These are phyloP conservation scores for Solanum lycopersicoides DNA, from an alignment of 257 asterid species.

Conservation along the genomic window DNA sequence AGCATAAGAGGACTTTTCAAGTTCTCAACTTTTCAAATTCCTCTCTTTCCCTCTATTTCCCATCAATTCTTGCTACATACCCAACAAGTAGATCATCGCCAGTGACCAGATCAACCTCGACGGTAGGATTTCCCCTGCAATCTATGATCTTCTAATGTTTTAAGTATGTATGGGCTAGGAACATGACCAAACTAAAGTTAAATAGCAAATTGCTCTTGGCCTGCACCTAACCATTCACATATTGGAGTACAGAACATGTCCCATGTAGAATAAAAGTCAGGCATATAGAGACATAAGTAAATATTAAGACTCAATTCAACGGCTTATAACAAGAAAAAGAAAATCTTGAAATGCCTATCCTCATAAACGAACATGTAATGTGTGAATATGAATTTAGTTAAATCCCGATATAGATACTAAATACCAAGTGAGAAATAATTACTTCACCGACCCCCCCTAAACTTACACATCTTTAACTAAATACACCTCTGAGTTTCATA, in stretches of 20 bases:
- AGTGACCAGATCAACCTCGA: constrained; percentile 92
- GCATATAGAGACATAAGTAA: background rate
- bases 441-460: too few relatives aligned
- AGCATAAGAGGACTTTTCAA: too few relatives aligned
- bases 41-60: too few relatives aligned
- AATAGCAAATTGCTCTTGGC: background rate
- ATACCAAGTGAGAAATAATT: background rate
- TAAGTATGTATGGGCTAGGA: background rate
- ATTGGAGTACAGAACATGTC: background rate
- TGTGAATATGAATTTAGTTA: background rate
- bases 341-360: too few relatives aligned
- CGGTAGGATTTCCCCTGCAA: constrained; percentile 97
- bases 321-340: background rate
- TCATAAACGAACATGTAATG: background rate
- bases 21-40: too few relatives aligned
- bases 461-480: too few relatives aligned
- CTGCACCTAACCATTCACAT: background rate
- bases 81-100: constrained; percentile 33
- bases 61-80: too few relatives aligned
- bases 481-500: background rate
- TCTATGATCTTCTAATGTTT: constrained; percentile 50
- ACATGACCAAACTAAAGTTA: background rate
- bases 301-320: background rate
- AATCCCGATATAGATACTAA: rapidly evolving
- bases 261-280: background rate